Percentiles rank a stretch among this genome's conserved stretches.
These are phyloP conservation scores for Neurospora hispaniola DNA, from an alignment of 495 filamentous ascomycete species.

Conservation along the genomic window DNA sequence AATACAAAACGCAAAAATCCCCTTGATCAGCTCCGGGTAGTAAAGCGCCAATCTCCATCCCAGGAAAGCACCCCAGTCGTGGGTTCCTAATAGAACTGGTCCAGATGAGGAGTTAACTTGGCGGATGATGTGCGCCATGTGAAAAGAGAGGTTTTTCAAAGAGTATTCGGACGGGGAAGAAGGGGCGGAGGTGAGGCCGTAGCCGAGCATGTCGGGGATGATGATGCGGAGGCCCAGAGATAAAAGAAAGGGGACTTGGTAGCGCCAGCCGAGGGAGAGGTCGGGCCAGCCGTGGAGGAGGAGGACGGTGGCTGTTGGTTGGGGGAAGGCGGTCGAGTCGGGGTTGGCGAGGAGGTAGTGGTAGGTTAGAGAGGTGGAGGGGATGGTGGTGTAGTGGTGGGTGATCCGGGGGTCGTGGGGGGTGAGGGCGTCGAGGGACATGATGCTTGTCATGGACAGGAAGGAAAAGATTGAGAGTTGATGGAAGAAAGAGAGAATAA, in stretches of 20 bases:
- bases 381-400: not conserved
- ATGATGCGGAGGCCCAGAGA: slow-evolving; percentile 49
- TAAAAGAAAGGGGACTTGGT: slow-evolving; percentile 63
- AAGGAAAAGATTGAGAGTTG: not conserved
- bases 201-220: slow-evolving; percentile 47
- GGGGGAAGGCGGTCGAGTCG: no score
- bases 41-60: not conserved
- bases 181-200: slow-evolving; percentile 54
- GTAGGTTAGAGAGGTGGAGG: not conserved
- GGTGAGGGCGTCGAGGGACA: not conserved
- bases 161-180: slow-evolving; percentile 43
- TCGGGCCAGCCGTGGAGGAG: slow-evolving; percentile 33
- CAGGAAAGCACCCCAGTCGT: not conserved
- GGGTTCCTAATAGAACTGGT: not conserved
- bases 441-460: not conserved
- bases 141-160: slow-evolving; percentile 45
- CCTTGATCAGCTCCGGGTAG: not conserved
- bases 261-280: slow-evolving; percentile 65
- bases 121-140: slow-evolving; percentile 6
- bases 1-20: not conserved
- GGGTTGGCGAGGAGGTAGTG: not conserved
- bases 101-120: not conserved
- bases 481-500: not conserved
- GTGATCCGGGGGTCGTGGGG: not conserved
- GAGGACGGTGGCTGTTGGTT: not conserved